Evolutionary conservation across 2,329 filamentous ascomycete genomes (phyloP).

Genomic region (Nannizziopsis arthrosporioides): DNA sequence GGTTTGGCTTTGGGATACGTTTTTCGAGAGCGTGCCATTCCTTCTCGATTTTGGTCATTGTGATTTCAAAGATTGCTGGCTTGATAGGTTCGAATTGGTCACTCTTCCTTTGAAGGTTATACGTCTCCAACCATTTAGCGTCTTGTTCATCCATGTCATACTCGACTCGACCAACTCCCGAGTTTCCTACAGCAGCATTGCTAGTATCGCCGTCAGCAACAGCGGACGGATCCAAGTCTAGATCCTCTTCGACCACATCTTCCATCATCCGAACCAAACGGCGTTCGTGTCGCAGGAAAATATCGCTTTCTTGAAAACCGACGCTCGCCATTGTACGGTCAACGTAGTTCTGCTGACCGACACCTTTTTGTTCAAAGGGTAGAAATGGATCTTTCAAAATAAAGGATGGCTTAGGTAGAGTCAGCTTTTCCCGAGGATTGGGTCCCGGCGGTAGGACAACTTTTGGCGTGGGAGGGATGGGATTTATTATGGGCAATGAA

Average conservation of each 20-base stretch:
- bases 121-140: slow-evolving; percentile 81
- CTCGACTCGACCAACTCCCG: slow-evolving; percentile 68
- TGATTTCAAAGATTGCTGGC: slow-evolving; percentile 90
- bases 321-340: slow-evolving; percentile 94
- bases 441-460: slow-evolving; percentile 38
- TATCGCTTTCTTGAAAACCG: slow-evolving; percentile 88
- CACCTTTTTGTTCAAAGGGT: slow-evolving; percentile 62
- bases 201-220: slow-evolving; percentile 49
- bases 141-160: slow-evolving; percentile 99
- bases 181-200: slow-evolving; percentile 38
- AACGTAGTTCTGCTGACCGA: slow-evolving; percentile 80
- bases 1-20: slow-evolving; percentile 90
- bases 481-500: slow-evolving; percentile 49
- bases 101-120: slow-evolving; percentile 65
- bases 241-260: slow-evolving; percentile 51
- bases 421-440: slow-evolving; percentile 39
- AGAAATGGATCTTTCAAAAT: slow-evolving; percentile 37
- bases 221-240: slow-evolving; percentile 43
- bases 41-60: slow-evolving; percentile 97
- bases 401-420: slow-evolving; percentile 40
- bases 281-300: slow-evolving; percentile 66
- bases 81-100: slow-evolving; percentile 72
- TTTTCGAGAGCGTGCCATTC: slow-evolving; percentile 96
- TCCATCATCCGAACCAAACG: slow-evolving; percentile 55
- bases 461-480: slow-evolving; percentile 47